phyloP scores from a whole-genome alignment of 2,329 filamentous ascomycete genomes.

The Penicillium sp. region DNA sequence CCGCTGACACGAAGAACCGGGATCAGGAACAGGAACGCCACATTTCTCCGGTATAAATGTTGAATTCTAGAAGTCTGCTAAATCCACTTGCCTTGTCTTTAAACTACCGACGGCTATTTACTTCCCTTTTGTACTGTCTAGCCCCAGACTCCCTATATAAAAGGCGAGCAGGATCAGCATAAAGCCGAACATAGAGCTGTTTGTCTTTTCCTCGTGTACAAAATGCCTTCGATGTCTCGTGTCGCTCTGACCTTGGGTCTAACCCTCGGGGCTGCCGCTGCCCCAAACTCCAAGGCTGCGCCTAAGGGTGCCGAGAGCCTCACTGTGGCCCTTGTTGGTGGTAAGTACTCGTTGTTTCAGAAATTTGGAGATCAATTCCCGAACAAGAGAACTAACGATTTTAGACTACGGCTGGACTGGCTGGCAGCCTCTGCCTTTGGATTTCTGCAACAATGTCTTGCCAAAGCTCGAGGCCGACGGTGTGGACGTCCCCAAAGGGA shows the following conservation, averaged over 20 bases:
- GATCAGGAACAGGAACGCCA: no score
- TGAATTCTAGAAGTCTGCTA: no score
- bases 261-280: not conserved
- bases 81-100: no score
- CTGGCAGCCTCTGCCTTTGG: conserved; percentile 22
- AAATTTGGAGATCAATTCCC: no score
- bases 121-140: no score
- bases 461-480: conserved; percentile 10
- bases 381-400: not conserved
- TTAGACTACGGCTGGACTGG: conserved; percentile 27
- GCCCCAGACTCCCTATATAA: no score
- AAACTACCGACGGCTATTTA: no score
- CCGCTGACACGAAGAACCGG: no score
- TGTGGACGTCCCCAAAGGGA: conserved; percentile 18
- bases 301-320: conserved; percentile 5
- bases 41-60: no score
- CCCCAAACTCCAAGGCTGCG: conserved; percentile 7
- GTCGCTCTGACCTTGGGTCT: not conserved
- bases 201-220: no score
- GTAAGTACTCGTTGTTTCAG: not conserved
- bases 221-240: not conserved
- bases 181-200: no score
- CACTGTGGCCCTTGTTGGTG: conserved; percentile 8
- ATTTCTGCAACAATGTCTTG: conserved; percentile 22
- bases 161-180: no score